Base-by-base conservation (phyloP, 176 grass and related monocot genomes). In the Aegilops longissima region DNA sequence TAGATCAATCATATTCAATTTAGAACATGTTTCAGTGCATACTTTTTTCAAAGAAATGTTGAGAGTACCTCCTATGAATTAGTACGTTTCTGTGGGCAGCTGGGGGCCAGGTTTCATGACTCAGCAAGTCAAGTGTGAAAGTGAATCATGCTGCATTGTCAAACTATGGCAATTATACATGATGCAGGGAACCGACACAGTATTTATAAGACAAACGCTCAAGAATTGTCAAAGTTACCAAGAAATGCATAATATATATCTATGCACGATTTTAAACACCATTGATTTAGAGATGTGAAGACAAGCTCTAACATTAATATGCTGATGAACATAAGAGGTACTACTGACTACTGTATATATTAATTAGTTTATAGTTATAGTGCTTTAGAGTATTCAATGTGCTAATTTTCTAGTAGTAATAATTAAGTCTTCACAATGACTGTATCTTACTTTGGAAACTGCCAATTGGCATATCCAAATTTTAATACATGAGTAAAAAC, bases 41-140 rank as follows among this genome's bases (percentile, higher is more conserved):
- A 82, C 31, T 31, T 84, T 39, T 83, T 63, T 4, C 4, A 83
- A 76, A 47, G 23, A 88, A 83, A 83, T 6, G 9, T 54, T 6
- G 51, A 17, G 16, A 12, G 73, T 30, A 2, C 16, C 4, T 25
- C 21, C 12, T 24, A 66, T 70, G 39, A 40, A 42, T 33, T 45
- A 42, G 9, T 42, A 14, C 21, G 17, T 18, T 59, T 71, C 27
- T 72, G 49, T 72, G 67, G 36, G 3, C 16, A 54, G 8, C 25
- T 77, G 47, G 47, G 21, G 14, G n/a, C 13, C 10, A 63, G 39
- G 30, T 84, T 49, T 31, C 34, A 72, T 62, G 80, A 72, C 36
- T 72, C 54, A 65, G 63, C 65, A 79, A 61, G 2, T 35, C 73
- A 73, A 72, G 33, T 59, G 13, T 14, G 47, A 10, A 5, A 42